These are phyloP conservation scores for Exophiala oligosperma DNA, from an alignment of 2,329 filamentous ascomycete species.

Conservation along the genomic window DNA sequence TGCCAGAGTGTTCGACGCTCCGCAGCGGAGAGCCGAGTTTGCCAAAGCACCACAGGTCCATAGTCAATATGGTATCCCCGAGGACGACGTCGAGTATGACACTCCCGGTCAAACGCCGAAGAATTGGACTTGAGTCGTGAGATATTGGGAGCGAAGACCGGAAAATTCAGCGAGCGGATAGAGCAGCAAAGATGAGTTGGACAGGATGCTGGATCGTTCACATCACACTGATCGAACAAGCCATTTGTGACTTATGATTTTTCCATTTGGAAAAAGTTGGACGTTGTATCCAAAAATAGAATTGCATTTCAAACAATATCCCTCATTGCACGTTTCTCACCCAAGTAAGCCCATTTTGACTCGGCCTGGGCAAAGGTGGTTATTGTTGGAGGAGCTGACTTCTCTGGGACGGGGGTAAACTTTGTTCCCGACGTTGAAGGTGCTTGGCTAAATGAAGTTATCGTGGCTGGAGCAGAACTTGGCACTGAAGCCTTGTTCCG, in stretches of 20 bases:
- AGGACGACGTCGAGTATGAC: not conserved
- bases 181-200: not conserved
- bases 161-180: not conserved
- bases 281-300: too few species aligned
- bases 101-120: not conserved
- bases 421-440: not conserved
- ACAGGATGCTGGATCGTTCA: not conserved
- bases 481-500: not conserved
- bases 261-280: too few species aligned
- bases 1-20: not conserved
- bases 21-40: not conserved
- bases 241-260: too few species aligned
- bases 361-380: slow-evolving; percentile 17
- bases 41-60: slow-evolving; percentile 3
- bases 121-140: not conserved
- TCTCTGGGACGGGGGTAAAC: slow-evolving; percentile 1
- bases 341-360: slow-evolving; percentile 19
- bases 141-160: not conserved
- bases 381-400: slow-evolving; percentile 8
- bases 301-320: not conserved
- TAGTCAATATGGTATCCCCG: slow-evolving; percentile 2
- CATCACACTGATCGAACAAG: too few species aligned
- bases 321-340: slow-evolving; percentile 8
- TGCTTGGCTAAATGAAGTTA: slow-evolving; percentile 3
- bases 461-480: not conserved